A percentile compares a stretch with the other conserved stretches of the same genome.
Evolutionary conservation across 2,329 filamentous ascomycete species (phyloP).

Genomic region (Hortaea werneckii): DNA sequence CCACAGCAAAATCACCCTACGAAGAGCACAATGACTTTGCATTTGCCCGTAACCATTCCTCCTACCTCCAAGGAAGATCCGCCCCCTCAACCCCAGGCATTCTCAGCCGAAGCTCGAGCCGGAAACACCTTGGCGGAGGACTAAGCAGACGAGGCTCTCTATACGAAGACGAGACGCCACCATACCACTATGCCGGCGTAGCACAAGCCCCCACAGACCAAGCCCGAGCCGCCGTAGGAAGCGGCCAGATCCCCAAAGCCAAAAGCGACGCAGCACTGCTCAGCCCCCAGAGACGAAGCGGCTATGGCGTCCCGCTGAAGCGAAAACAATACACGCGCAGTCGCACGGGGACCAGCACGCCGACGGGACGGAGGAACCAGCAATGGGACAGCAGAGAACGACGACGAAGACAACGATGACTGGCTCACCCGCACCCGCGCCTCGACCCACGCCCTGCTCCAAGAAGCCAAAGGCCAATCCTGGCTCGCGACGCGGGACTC

Average conservation of each 20-base stretch:
- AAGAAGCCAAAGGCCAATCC: conserved; percentile 53
- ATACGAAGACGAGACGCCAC: conserved; percentile 16
- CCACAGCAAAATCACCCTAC: conserved; percentile 22
- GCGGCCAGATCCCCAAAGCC: conserved; percentile 31
- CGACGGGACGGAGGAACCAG: background rate
- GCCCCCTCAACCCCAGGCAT: conserved; percentile 41
- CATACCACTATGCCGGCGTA: conserved; percentile 11
- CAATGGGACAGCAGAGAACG: background rate
- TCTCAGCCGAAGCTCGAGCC: conserved; percentile 32
- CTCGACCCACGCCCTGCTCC: conserved; percentile 45
- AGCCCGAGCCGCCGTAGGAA: conserved; percentile 11
- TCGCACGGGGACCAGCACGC: conserved; percentile 11
- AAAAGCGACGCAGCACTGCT: conserved; percentile 36
- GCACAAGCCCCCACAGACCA: background rate
- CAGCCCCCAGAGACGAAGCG: conserved; percentile 14
- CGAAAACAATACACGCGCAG: conserved; percentile 23
- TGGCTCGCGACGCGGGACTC: conserved; percentile 48
- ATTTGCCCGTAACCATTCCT: conserved; percentile 25
- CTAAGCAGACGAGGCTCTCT: conserved; percentile 22
- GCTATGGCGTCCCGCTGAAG: conserved; percentile 11
- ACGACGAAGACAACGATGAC: conserved; percentile 33
- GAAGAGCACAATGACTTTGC: conserved; percentile 15
- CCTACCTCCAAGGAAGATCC: conserved; percentile 40
- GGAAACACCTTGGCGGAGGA: conserved; percentile 22
- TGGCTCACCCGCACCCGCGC: conserved; percentile 52